Evolutionary conservation across 306 rosid species (phyloP).

Genomic region (Alnus glutinosa): DNA sequence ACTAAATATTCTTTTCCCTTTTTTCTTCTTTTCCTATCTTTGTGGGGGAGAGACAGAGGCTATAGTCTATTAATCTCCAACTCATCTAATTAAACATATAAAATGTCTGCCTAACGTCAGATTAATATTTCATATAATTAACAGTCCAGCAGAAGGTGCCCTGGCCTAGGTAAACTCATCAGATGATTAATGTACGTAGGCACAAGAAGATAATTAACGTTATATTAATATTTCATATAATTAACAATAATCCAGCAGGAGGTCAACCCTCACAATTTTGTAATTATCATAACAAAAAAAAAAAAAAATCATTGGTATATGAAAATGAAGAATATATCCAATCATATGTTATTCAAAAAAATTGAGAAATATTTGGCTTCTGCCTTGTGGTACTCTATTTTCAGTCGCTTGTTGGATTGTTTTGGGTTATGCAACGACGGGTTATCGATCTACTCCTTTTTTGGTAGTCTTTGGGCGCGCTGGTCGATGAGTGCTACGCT

Average conservation of each 20-base stretch:
- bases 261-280: background rate
- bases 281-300: background rate
- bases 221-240: background rate
- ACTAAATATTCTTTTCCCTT: background rate
- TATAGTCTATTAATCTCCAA: background rate
- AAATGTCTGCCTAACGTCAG: background rate
- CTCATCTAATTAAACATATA: background rate
- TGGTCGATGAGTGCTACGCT: too few relatives aligned
- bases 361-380: too few relatives aligned
- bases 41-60: background rate
- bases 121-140: too few relatives aligned
- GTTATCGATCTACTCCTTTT: too few relatives aligned
- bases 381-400: too few relatives aligned
- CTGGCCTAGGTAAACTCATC: background rate
- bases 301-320: background rate
- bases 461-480: too few relatives aligned
- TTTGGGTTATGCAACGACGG: too few relatives aligned
- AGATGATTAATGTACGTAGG: background rate
- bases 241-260: background rate
- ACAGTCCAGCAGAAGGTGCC: too few relatives aligned
- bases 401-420: too few relatives aligned
- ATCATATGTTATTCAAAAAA: background rate
- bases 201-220: background rate
- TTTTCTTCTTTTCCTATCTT: background rate
- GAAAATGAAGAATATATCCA: background rate